Evolutionary conservation across 768 basidiomycete genomes (phyloP).

Genomic region (Lactarius vividus): DNA sequence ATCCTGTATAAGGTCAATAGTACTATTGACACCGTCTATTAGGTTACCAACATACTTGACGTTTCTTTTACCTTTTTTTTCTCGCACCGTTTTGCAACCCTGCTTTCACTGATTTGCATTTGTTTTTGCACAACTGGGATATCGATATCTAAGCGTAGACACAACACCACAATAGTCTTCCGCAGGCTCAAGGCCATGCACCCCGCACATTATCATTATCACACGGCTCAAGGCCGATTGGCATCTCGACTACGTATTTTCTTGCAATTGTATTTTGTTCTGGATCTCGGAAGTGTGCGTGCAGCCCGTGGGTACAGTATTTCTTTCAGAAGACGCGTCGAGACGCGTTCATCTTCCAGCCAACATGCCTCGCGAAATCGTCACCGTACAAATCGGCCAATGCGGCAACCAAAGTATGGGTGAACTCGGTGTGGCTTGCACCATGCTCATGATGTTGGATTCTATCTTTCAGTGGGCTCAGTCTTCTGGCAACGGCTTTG

Average conservation of each 20-base stretch:
- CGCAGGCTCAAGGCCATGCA: conserved; percentile 27
- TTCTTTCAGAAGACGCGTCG: background rate
- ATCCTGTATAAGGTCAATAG: background rate
- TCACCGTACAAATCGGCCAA: conserved; percentile 84
- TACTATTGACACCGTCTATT: conserved; percentile 6
- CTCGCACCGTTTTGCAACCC: conserved; percentile 2
- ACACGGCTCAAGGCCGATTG: conserved; percentile 28
- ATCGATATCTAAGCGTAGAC: conserved; percentile 26
- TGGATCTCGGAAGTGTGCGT: background rate
- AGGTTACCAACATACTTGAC: conserved; percentile 4
- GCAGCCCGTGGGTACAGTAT: background rate
- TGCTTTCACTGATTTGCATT: conserved; percentile 19
- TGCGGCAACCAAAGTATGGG: conserved; percentile 83
- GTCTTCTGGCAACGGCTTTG: conserved; percentile 99
- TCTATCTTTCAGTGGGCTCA: conserved; percentile 69
- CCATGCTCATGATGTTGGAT: conserved; percentile 7
- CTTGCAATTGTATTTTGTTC: conserved; percentile 22
- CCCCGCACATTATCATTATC: conserved; percentile 27
- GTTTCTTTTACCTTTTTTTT: background rate
- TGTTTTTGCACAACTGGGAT: conserved; percentile 19
- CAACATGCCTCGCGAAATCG: conserved; percentile 78
- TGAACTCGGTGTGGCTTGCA: conserved; percentile 24
- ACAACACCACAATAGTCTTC: conserved; percentile 15
- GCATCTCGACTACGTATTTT: conserved; percentile 25
- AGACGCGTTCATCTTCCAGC: background rate